phyloP scores from a whole-genome alignment of 2,329 filamentous ascomycete species.

The Phyllosticta capitalensis region DNA sequence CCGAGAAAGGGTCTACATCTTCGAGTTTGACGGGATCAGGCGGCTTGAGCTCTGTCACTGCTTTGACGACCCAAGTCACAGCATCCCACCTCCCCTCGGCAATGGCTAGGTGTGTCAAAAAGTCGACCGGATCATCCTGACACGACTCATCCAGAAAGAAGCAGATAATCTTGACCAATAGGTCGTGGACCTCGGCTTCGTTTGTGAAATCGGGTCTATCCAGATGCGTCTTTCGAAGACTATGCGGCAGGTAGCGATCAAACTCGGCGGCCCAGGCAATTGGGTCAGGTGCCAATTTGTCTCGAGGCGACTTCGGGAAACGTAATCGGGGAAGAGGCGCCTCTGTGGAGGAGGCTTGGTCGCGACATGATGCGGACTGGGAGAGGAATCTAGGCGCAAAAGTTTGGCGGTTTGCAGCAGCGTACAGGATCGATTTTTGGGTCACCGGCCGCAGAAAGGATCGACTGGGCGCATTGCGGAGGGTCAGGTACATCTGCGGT shows the following conservation, averaged over 20 bases:
- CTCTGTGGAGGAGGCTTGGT: background rate
- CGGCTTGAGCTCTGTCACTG: constrained; percentile 27
- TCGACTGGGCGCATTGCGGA: constrained; percentile 27
- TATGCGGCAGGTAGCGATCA: constrained; percentile 28
- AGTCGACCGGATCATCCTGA: constrained; percentile 17
- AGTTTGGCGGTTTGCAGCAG: constrained; percentile 11
- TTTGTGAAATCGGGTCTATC: constrained; percentile 13
- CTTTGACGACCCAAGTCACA: constrained; percentile 37
- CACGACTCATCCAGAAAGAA: constrained; percentile 19
- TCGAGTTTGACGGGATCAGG: constrained; percentile 11
- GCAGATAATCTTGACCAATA: constrained; percentile 16
- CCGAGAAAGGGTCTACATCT: constrained; percentile 15
- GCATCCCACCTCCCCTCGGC: constrained; percentile 33
- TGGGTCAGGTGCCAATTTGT: constrained; percentile 14
- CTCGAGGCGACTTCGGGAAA: background rate
- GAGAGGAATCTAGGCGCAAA: constrained; percentile 20
- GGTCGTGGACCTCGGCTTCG: background rate
- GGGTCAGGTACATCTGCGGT: constrained; percentile 27
- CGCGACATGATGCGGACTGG: background rate
- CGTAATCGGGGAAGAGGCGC: background rate
- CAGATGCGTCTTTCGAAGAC: constrained; percentile 18
- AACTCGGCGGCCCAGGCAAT: constrained; percentile 26
- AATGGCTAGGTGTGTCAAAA: constrained; percentile 32
- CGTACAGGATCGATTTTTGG: constrained; percentile 18
- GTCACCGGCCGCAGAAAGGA: constrained; percentile 23